phyloP scores from a whole-genome alignment of 176 grass and related monocot genomes.

The Zea mays region DNA sequence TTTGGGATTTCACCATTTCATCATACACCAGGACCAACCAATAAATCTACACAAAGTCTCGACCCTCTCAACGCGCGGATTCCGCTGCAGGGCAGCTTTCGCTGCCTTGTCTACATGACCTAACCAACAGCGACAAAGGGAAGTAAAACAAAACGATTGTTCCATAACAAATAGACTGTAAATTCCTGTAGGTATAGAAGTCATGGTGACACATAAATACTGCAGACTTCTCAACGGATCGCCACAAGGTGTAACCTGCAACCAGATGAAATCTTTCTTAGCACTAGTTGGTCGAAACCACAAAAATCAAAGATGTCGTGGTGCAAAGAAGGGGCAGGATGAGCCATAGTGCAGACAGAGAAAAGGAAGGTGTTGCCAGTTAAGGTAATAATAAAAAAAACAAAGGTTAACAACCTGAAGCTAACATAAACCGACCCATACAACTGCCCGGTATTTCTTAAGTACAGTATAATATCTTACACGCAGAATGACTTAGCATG shows the following conservation, averaged over 20 bases:
- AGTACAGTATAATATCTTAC: neutral
- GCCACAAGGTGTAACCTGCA: conserved; percentile 50
- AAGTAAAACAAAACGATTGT: conserved; percentile 29
- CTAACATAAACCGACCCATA: neutral
- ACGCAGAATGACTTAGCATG: neutral
- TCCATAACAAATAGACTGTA: conserved; percentile 47
- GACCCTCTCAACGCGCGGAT: neutral
- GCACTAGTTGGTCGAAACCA: neutral
- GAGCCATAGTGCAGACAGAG: neutral
- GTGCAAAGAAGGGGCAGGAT: neutral
- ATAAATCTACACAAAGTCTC: conserved; percentile 45
- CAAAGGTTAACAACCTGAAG: neutral
- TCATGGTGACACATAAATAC: conserved; percentile 35
- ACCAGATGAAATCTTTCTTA: conserved; percentile 19
- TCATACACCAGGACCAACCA: neutral
- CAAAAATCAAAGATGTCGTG: neutral
- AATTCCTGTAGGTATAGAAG: conserved; percentile 50
- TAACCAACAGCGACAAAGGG: no score
- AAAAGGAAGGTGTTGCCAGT: neutral
- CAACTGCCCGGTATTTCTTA: neutral
- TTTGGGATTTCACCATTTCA: neutral
- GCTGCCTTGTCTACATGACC: conserved; percentile 36
- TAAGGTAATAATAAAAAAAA: no score
- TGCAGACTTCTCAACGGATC: conserved; percentile 28
- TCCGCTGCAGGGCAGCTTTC: conserved; percentile 22